phyloP scores from a whole-genome alignment of 352 stramenopile genomes.

The Pythium dissotocum region DNA sequence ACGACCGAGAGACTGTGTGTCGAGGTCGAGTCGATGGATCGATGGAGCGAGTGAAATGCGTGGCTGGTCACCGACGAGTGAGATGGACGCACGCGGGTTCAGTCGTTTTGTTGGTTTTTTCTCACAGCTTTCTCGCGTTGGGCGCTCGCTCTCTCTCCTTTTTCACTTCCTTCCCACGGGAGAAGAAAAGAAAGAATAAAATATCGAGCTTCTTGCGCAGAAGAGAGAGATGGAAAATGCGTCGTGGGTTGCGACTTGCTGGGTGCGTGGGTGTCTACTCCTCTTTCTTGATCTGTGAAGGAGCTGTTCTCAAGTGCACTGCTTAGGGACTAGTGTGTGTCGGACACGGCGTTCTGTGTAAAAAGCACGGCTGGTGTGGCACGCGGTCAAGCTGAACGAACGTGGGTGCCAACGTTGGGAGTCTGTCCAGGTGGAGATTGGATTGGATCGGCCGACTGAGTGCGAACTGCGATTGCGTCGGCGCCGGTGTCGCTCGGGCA shows the following conservation, averaged over 20 bases:
- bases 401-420: neutral
- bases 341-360: neutral
- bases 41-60: neutral
- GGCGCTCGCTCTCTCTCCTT: neutral
- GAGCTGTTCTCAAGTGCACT: neutral
- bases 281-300: too few species aligned
- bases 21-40: neutral
- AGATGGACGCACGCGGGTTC: conserved; percentile 4
- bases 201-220: conserved; percentile 14
- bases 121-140: neutral
- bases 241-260: neutral
- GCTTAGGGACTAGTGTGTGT: neutral
- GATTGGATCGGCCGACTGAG: neutral
- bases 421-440: neutral
- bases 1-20: neutral
- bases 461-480: too few species aligned
- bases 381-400: neutral
- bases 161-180: neutral
- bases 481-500: neutral
- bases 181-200: conserved; percentile 14
- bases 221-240: neutral
- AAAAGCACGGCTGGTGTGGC: neutral
- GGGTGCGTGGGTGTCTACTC: neutral
- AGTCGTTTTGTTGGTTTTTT: neutral
- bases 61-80: neutral